Conservation (phyloP, 2,329 filamentous ascomycete genomes). For the Chaetomiaceae sp. region DNA sequence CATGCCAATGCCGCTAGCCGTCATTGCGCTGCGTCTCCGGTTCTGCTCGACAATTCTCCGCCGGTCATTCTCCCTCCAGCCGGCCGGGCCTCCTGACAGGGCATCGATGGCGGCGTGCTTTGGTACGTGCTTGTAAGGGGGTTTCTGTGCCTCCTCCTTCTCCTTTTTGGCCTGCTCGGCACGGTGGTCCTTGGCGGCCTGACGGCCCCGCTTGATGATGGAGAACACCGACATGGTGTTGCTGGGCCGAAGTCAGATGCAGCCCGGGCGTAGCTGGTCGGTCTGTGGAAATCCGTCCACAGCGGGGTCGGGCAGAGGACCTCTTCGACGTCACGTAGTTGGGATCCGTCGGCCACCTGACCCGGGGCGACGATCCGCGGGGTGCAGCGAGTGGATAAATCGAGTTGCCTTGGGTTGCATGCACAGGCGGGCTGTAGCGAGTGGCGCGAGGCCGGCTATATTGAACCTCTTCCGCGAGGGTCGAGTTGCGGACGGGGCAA, state of each 20-base stretch:
- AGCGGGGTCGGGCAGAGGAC: not conserved
- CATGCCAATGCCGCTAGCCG: slow-evolving; percentile 31
- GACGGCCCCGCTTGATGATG: slow-evolving; percentile 44
- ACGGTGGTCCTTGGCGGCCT: slow-evolving; percentile 50
- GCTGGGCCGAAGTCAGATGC: not conserved
- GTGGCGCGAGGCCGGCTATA: slow-evolving; percentile 2
- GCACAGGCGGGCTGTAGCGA: slow-evolving; percentile 13
- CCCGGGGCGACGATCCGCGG: slow-evolving; percentile 1
- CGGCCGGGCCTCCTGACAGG: slow-evolving; percentile 46
- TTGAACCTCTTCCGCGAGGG: not conserved
- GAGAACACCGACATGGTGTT: slow-evolving; percentile 51
- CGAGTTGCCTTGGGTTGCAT: slow-evolving; percentile 13
- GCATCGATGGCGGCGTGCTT: slow-evolving; percentile 56
- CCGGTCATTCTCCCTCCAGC: slow-evolving; percentile 43
- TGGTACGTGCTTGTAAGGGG: slow-evolving; percentile 55
- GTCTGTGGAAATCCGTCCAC: not conserved
- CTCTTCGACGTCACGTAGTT: slow-evolving; percentile 9
- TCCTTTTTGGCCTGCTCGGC: slow-evolving; percentile 43
- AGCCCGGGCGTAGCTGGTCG: not conserved
- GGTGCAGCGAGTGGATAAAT: slow-evolving; percentile 14
- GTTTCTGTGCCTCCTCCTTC: slow-evolving; percentile 35
- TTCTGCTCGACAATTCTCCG: slow-evolving; percentile 45
- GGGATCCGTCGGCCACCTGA: no score
- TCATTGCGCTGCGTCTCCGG: slow-evolving; percentile 43
- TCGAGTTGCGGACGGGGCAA: slow-evolving; percentile 6